Evolutionary conservation across 306 rosid species (phyloP).

Genomic region (Acacia melanoxylon): DNA sequence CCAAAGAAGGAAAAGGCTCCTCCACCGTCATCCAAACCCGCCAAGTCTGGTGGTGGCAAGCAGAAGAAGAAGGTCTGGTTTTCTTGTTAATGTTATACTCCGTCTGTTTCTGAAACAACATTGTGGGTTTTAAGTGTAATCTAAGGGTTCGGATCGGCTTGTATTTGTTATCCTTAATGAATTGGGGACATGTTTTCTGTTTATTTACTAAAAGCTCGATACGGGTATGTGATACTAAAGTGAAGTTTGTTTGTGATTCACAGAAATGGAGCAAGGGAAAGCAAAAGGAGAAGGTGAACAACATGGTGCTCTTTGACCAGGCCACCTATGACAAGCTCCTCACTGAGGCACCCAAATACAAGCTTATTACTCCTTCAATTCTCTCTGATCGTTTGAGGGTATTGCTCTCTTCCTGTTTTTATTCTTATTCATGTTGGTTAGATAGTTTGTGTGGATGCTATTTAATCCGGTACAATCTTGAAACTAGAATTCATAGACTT

Average conservation of each 20-base stretch:
- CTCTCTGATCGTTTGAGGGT: constrained; percentile 79
- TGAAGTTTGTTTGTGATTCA: background rate
- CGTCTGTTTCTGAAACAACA: background rate
- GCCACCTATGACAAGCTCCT: constrained; percentile 67
- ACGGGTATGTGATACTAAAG: background rate
- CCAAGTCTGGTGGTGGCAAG: constrained; percentile 78
- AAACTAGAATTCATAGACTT: background rate
- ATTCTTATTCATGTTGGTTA: background rate
- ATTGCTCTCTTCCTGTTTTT: background rate
- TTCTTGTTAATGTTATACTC: background rate
- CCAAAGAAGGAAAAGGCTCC: constrained; percentile 87
- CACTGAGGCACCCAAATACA: constrained; percentile 72
- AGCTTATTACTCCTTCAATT: constrained; percentile 74
- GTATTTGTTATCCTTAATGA: background rate
- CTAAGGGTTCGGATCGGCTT: background rate
- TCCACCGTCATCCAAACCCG: constrained; percentile 76
- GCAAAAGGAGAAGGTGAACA: constrained; percentile 87
- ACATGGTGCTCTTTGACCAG: constrained; percentile 73
- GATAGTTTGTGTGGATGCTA: background rate
- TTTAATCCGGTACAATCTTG: background rate
- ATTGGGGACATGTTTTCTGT: background rate
- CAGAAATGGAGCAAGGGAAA: constrained; percentile 90
- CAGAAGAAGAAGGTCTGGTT: constrained; percentile 70
- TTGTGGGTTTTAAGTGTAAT: background rate
- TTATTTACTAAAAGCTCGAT: background rate